Evolutionary conservation across 306 rosid species (phyloP).

Genomic region (Nissolia schottii): DNA sequence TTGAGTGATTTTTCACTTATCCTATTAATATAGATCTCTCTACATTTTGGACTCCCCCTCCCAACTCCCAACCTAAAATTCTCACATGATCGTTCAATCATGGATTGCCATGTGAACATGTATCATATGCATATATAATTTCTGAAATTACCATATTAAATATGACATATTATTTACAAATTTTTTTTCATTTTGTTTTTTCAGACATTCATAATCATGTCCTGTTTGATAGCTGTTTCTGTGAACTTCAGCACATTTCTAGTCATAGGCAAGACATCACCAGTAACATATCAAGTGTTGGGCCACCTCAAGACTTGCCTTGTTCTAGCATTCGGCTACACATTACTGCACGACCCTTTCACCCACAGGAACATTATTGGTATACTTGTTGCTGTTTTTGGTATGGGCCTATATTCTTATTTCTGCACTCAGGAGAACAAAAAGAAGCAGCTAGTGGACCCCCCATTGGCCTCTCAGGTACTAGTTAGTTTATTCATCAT

Average conservation of each 20-base stretch:
- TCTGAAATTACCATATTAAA: background rate
- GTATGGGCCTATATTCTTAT: slow-evolving; percentile 91
- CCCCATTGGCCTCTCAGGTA: slow-evolving; percentile 67
- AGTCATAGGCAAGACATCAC: slow-evolving; percentile 97
- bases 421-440: slow-evolving; percentile 77
- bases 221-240: slow-evolving; percentile 89
- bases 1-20: too few species aligned
- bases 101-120: too few species aligned
- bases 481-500: background rate
- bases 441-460: slow-evolving; percentile 64
- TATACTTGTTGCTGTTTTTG: slow-evolving; percentile 66
- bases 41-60: too few species aligned
- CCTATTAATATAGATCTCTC: too few species aligned
- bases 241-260: slow-evolving; percentile 96
- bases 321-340: slow-evolving; percentile 89
- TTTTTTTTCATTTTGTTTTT: background rate
- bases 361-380: slow-evolving; percentile 84
- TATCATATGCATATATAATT: background rate
- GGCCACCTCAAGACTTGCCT: slow-evolving; percentile 99
- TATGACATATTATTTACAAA: background rate
- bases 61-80: too few species aligned
- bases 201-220: slow-evolving; percentile 78
- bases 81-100: too few species aligned
- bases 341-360: slow-evolving; percentile 92
- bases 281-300: slow-evolving; percentile 91